Base-by-base conservation (phyloP, 2,329 filamentous ascomycete genomes). In the Cercospora sp. region DNA sequence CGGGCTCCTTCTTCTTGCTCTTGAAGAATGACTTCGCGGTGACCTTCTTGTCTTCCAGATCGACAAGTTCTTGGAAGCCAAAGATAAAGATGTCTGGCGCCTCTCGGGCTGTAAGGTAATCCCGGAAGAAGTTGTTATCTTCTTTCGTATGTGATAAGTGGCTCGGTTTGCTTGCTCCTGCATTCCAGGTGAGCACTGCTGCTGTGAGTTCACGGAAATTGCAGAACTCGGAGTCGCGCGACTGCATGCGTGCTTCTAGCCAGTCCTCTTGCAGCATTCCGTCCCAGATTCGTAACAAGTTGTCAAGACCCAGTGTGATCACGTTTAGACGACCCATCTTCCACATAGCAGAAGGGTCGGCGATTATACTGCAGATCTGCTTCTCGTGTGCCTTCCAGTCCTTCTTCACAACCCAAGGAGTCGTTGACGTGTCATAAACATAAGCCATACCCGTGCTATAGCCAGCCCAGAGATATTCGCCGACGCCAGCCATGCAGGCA, bases 11-110 rank as follows among this genome's bases (percentile, higher is more conserved):
- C 73, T 91, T 92, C 76, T 94, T 87, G 73, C 87, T 86, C 75
- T 89, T 95, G 78, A 98, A 90, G 73, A 98, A 89, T 65, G 92
- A 93, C 81, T 89, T 97, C n/a, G 95, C 95, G 23, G 94, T 98
- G 61, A 96, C 91, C 73, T 94, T 96, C 82, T 98, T 98, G 81
- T 99, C 92, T 79, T 99, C 95, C 7, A 99, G 84, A 76, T 99
- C 95, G 3, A 99, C 95, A n/a, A 99, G 85, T 80, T 99, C 95
- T 79, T 99, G 95, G 79, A 99, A 99, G 1, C 94, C 94, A 83
- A 99, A 99, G 0, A 98, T 88, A 2, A 98, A 82, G 60, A 99
- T 93, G 73, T 98, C 95, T 0, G 95, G 93, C 7, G 91, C 89
- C 45, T 90, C 87, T 69, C 91, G 89, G n/a, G 87, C 87, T 71